Base-by-base conservation (phyloP, 257 asterid genomes). In the Solanum sitiens region DNA sequence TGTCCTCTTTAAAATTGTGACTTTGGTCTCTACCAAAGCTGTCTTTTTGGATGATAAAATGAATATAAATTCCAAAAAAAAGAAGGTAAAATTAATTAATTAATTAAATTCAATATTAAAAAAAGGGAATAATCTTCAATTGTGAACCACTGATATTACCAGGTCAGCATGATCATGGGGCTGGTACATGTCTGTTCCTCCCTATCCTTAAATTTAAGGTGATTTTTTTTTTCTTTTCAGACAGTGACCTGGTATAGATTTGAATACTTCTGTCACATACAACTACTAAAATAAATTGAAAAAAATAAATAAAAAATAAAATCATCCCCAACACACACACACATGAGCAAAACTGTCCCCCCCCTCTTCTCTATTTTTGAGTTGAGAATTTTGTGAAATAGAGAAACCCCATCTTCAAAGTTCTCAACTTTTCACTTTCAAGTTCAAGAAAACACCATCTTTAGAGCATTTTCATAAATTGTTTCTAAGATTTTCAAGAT, bases 171-270 rank as follows among this genome's bases (percentile, higher is more conserved):
- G 25, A 89, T 87, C 86, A 9, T 8, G 71, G 83, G 33, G 53
- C 53, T 39, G 6, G 18, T 74, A 74, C 32, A 73, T 35, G 80
- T 18, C 80, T 72, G 3, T 72, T 35, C 45, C 68, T 47, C 68
- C 44, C 70, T 82, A 82, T 82, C 86, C 86, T 82, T 82, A 50
- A 35, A 39, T 20, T 20, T 27, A 14, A 12, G 47, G 7, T 35
- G 39, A 30, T 32, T 42, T 63, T 32, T 37, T 56, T n/a, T 37
- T 25, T 37, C 18, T 23, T 27, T 59, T 14, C n/a, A 23, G 77
- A 39, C 44, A 67, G 63, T 87, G 90, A 90, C 91, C 89, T 90
- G 89, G 87, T 71, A 76, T 84, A 53, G 85, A 76, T 89, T 87
- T 87, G 89, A 87, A 87, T 87, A 87, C 11, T 76, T 82, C 88